Percentiles rank a stretch among this genome's conserved stretches.
phyloP scores from a whole-genome alignment of 352 stramenopile genomes.

The Phytophthora multivora region DNA sequence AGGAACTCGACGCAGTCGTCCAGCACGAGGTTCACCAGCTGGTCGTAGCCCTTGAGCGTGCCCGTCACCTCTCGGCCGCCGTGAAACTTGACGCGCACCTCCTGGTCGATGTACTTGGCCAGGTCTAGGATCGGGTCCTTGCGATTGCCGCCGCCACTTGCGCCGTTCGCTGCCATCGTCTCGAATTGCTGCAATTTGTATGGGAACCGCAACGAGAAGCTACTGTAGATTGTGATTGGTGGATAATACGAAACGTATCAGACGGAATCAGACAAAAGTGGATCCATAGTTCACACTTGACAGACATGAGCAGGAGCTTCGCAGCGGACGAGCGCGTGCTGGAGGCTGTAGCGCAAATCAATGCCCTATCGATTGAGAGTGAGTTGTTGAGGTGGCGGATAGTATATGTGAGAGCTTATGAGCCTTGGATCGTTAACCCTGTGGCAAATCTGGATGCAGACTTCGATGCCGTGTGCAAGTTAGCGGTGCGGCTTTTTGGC shows the following conservation, averaged over 20 bases:
- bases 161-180: constrained; percentile 66
- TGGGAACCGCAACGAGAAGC: constrained; percentile 1
- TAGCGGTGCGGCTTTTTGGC: constrained; percentile 64
- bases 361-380: constrained; percentile 51
- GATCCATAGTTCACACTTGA: constrained; percentile 19
- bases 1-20: constrained; percentile 97
- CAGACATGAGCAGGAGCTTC: constrained; percentile 46
- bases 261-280: constrained; percentile 22
- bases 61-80: constrained; percentile 93
- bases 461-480: constrained; percentile 59
- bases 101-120: constrained; percentile 94
- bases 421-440: not conserved
- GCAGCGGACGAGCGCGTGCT: constrained; percentile 69
- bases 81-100: constrained; percentile 95
- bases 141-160: constrained; percentile 35
- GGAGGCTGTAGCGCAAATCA: constrained; percentile 43
- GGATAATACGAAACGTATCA: constrained; percentile 22
- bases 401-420: not conserved
- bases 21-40: constrained; percentile 97
- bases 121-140: constrained; percentile 94
- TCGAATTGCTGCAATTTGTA: constrained; percentile 6
- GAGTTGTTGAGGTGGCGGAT: not conserved
- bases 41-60: constrained; percentile 95
- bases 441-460: constrained; percentile 34
- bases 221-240: constrained; percentile 13